Evolutionary conservation across 2,329 filamentous ascomycete species (phyloP), one percentile per base, ranked within the genome.

Genomic region (Fusarium bulbicola): DNA sequence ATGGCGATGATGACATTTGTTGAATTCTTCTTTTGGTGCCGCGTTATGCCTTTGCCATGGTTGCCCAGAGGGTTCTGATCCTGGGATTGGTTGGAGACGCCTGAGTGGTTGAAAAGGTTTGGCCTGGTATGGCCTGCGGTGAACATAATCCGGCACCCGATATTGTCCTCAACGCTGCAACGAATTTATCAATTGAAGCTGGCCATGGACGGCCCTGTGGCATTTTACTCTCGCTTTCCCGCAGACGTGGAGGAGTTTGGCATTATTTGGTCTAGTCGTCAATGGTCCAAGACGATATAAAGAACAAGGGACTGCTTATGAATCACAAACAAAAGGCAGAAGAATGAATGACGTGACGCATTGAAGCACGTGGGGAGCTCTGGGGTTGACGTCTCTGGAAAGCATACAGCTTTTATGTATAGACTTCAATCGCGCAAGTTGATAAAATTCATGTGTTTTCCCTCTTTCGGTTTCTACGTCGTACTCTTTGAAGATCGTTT

Each of bases 101-200:
- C 57, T 65, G 73, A 76, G 52, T 69, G 66, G 76, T 69, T 75
- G 63, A 70, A 74, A 76, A 70, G 67, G 69, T 63, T 63, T 63
- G 64, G 69, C 68, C 57, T 68, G 66, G 63, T 66, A 63, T 70
- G 71, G 54, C 66, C 68, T 50, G 60, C 57, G 70, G 73, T 68
- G 69, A 72, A 73, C 59, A 66, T 65, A 67, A 49, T 58, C 68
- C 62, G 56, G 69, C 73, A 76, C 49, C 59, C 71, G 66, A 66
- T 74, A 67, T 67, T 74, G 67, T 76, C 70, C 73, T 64, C 66
- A 72, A 77, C 73, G 72, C 71, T 69, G 73, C 71, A 68, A 73
- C 69, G 61, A 73, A 75, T 65, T 76, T 78, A 74, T 75, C 76
- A 78, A 76, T 78, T 78, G 74, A 78, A 78, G 66, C 58, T 75